Evolutionary conservation across 2,329 filamentous ascomycete species (phyloP).

Genomic region (Aspergillus piperis): DNA sequence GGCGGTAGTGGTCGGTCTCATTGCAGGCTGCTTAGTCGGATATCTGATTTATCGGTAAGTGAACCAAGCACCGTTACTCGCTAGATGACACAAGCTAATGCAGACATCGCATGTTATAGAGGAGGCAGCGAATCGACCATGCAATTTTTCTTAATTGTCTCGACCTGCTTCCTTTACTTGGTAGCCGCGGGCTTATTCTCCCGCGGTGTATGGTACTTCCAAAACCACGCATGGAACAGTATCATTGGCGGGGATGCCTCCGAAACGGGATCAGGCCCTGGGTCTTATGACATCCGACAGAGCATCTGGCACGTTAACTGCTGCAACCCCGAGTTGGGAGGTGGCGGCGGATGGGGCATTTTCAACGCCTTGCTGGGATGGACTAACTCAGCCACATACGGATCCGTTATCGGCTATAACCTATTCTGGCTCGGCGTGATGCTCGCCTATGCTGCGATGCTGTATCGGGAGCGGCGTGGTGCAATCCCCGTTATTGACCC

Average conservation of each 20-base stretch:
- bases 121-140: slow-evolving; percentile 63
- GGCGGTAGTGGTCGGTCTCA: slow-evolving; percentile 70
- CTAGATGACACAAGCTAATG: not conserved
- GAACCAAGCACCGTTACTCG: not conserved
- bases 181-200: slow-evolving; percentile 82
- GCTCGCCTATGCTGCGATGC: slow-evolving; percentile 62
- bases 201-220: slow-evolving; percentile 71
- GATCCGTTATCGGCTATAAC: slow-evolving; percentile 84
- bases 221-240: slow-evolving; percentile 68
- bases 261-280: slow-evolving; percentile 66
- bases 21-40: slow-evolving; percentile 67
- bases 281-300: slow-evolving; percentile 75
- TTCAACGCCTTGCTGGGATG: slow-evolving; percentile 86
- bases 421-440: slow-evolving; percentile 80
- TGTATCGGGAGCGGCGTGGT: slow-evolving; percentile 64
- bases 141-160: slow-evolving; percentile 75
- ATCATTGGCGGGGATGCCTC: slow-evolving; percentile 57
- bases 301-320: slow-evolving; percentile 86
- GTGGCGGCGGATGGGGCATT: slow-evolving; percentile 79
- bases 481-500: not conserved
- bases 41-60: slow-evolving; percentile 76
- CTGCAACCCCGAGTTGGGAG: slow-evolving; percentile 72
- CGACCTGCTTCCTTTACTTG: slow-evolving; percentile 79
- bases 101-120: slow-evolving; percentile 27
- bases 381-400: slow-evolving; percentile 85